Percentiles rank a stretch among this genome's conserved stretches.
phyloP scores from a whole-genome alignment of 2,329 filamentous ascomycete genomes.

The Pestalotiopsis sp. region DNA sequence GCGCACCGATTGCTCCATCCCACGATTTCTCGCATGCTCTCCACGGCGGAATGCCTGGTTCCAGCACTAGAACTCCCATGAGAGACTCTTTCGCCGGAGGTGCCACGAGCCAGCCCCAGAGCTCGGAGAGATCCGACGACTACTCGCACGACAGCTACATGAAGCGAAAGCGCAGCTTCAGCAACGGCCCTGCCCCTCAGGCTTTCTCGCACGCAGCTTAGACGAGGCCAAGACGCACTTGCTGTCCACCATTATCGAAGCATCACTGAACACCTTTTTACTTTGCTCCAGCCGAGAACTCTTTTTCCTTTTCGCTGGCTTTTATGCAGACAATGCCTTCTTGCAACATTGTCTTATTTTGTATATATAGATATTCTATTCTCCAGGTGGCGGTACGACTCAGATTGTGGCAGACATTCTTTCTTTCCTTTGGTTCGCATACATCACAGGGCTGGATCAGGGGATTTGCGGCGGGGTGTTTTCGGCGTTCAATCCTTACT shows the following conservation, averaged over 20 bases:
- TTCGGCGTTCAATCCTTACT: not conserved
- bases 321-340: conserved; percentile 20
- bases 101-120: conserved; percentile 28
- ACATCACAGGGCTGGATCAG: conserved; percentile 23
- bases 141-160: conserved; percentile 30
- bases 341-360: conserved; percentile 28
- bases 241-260: conserved; percentile 5
- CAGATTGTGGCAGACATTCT: conserved; percentile 15
- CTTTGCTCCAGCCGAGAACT: not conserved
- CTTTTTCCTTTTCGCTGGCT: conserved; percentile 14
- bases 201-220: conserved; percentile 30
- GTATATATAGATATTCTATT: conserved; percentile 22
- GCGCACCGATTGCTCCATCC: conserved; percentile 55
- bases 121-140: conserved; percentile 31
- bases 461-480: not conserved
- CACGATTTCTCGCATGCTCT: conserved; percentile 55
- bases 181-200: conserved; percentile 22
- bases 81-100: conserved; percentile 46
- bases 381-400: conserved; percentile 14
- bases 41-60: conserved; percentile 42
- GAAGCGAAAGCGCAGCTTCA: conserved; percentile 35
- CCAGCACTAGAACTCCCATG: conserved; percentile 45
- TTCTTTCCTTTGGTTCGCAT: conserved; percentile 17
- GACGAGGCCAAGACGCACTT: conserved; percentile 4
- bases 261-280: not conserved